Evolutionary conservation across 2,329 filamentous ascomycete genomes (phyloP).

Genomic region (Thyridium curvatum): DNA sequence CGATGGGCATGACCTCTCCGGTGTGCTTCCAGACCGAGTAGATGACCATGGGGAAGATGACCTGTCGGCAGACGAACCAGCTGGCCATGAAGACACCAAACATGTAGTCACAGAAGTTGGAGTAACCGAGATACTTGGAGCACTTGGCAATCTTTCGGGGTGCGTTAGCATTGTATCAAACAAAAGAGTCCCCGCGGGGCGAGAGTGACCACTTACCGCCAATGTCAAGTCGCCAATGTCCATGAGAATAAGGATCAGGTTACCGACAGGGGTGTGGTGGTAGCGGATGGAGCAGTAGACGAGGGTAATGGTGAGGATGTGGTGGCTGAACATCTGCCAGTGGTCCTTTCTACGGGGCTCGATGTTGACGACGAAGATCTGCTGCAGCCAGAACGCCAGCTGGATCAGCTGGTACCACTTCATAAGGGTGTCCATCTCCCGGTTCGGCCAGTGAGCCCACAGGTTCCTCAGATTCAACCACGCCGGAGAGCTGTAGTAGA

Average conservation of each 20-base stretch:
- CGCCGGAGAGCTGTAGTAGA: conserved; percentile 72
- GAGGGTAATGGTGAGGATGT: conserved; percentile 80
- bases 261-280: conserved; percentile 80
- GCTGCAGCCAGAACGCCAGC: conserved; percentile 89
- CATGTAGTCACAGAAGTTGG: conserved; percentile 68
- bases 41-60: conserved; percentile 72
- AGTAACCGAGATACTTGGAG: conserved; percentile 80
- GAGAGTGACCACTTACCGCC: conserved; percentile 51
- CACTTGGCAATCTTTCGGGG: conserved; percentile 71
- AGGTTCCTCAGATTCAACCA: conserved; percentile 71
- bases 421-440: conserved; percentile 65
- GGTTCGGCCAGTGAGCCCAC: conserved; percentile 79
- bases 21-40: conserved; percentile 73
- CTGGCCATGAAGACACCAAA: conserved; percentile 82
- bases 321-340: conserved; percentile 92
- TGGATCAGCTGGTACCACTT: conserved; percentile 91
- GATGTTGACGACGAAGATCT: conserved; percentile 89
- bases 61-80: conserved; percentile 80
- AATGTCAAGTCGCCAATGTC: conserved; percentile 87
- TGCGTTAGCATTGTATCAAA: too few relatives aligned
- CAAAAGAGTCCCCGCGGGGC: not conserved
- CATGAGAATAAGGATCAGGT: conserved; percentile 86
- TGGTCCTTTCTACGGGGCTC: conserved; percentile 93
- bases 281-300: conserved; percentile 81
- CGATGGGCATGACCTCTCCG: conserved; percentile 54